A percentile compares a stretch with the other conserved stretches of the same genome.
These are phyloP conservation scores for Leishmania aethiopica DNA, from an alignment of 208 protist genomes.

Conservation along the genomic window DNA sequence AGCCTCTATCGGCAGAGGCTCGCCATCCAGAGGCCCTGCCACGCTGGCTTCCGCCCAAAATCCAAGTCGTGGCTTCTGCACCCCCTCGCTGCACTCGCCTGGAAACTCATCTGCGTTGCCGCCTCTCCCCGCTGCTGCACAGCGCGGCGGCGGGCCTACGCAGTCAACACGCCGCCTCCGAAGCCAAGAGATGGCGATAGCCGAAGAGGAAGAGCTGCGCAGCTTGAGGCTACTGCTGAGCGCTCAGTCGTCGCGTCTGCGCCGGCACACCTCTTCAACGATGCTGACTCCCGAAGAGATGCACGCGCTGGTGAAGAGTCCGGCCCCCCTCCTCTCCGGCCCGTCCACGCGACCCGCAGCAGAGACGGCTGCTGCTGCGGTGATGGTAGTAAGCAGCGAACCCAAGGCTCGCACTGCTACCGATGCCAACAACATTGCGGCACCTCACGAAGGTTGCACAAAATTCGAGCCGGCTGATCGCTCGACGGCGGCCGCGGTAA, in stretches of 20 bases:
- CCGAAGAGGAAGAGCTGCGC: constrained; percentile 51
- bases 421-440: not conserved
- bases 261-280: constrained; percentile 2
- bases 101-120: not conserved
- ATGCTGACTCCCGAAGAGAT: constrained; percentile 19
- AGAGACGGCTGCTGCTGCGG: not conserved
- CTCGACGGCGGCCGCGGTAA: not conserved
- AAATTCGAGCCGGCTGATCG: not conserved
- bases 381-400: not conserved
- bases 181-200: not conserved
- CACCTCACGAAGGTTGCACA: not conserved
- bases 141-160: not conserved
- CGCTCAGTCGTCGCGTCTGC: constrained; percentile 53
- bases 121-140: not conserved
- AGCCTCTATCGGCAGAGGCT: not conserved
- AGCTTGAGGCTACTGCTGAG: constrained; percentile 54
- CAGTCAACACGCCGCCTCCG: constrained; percentile 1
- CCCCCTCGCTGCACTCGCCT: not conserved
- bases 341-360: not conserved
- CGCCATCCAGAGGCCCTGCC: not conserved
- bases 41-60: not conserved
- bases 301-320: not conserved
- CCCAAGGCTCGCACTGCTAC: not conserved
- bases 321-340: not conserved
- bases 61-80: too few species aligned